These are phyloP conservation scores for Pseudogymnoascus sp. DNA, from an alignment of 2,329 filamentous ascomycete species.

Conservation along the genomic window DNA sequence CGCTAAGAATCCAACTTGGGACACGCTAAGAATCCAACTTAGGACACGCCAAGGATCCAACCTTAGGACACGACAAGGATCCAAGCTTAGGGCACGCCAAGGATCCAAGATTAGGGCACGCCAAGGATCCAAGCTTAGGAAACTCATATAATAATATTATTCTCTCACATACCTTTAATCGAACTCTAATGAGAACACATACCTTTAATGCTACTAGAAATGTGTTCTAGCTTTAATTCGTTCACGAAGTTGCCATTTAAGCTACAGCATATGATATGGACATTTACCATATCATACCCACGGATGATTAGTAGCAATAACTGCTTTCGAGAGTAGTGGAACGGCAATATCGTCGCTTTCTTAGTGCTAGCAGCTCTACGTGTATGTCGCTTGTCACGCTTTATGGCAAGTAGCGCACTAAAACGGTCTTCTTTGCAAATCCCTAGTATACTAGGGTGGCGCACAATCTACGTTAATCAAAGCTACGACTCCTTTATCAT, in stretches of 20 bases:
- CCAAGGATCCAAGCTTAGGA: not conserved
- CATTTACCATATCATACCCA: conserved; percentile 13
- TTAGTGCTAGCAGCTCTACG: conserved; percentile 11
- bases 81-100: not conserved
- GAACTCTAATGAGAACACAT: not conserved
- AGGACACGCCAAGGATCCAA: not conserved
- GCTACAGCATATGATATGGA: conserved; percentile 13
- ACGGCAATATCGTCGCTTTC: conserved; percentile 11
- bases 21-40: not conserved
- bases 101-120: not conserved
- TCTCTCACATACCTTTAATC: too few relatives aligned
- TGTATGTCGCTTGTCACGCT: conserved; percentile 10
- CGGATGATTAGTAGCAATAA: conserved; percentile 8
- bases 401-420: conserved; percentile 10
- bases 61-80: not conserved
- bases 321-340: conserved; percentile 11
- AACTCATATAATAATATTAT: not conserved
- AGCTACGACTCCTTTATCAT: conserved; percentile 3
- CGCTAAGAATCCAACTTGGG: not conserved
- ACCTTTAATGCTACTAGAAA: not conserved
- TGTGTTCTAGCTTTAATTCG: conserved; percentile 9
- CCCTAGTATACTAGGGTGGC: conserved; percentile 7
- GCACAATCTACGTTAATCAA: conserved; percentile 9
- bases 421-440: conserved; percentile 10
- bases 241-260: conserved; percentile 14